phyloP scores from a whole-genome alignment of 164 flowering plant genomes.

The Aristolochia contorta region DNA sequence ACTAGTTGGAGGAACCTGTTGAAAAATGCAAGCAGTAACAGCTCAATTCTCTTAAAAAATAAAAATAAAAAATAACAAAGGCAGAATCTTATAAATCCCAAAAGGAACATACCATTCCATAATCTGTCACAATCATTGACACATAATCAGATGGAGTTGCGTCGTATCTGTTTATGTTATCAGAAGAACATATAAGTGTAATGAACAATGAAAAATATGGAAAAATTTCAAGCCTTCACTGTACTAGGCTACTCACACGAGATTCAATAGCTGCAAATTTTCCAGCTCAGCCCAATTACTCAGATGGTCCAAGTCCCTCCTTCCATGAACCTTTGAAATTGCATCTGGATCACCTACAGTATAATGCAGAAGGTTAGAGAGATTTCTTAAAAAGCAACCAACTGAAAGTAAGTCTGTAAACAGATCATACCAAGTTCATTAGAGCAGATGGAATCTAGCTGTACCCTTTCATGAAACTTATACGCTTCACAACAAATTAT shows the following conservation, averaged over 20 bases:
- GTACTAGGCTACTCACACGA: slow-evolving; percentile 40
- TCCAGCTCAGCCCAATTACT: slow-evolving; percentile 43
- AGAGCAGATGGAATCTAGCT: slow-evolving; percentile 91
- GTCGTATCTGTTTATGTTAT: slow-evolving; percentile 58
- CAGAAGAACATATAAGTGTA: slow-evolving; percentile 7
- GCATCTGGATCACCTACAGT: slow-evolving; percentile 72
- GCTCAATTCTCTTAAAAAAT: not conserved
- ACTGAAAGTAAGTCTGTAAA: not conserved
- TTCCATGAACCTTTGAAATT: slow-evolving; percentile 61
- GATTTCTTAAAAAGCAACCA: too few species aligned
- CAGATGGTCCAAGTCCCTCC: slow-evolving; percentile 44
- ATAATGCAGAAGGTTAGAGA: not conserved
- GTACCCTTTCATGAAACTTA: slow-evolving; percentile 91
- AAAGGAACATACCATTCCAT: slow-evolving; percentile 80
- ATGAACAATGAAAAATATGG: not conserved
- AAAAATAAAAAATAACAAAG: not conserved
- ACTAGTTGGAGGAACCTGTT: slow-evolving; percentile 82
- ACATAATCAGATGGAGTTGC: slow-evolving; percentile 89
- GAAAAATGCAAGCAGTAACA: not conserved
- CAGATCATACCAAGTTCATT: slow-evolving; percentile 72
- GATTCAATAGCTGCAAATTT: slow-evolving; percentile 66
- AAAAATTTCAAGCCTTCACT: not conserved
- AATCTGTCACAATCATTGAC: slow-evolving; percentile 86
- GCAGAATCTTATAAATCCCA: not conserved
- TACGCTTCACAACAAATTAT: slow-evolving; percentile 91